These are phyloP conservation scores for Alternaria brassicae DNA, from an alignment of 2,329 filamentous ascomycete species.

Conservation along the genomic window DNA sequence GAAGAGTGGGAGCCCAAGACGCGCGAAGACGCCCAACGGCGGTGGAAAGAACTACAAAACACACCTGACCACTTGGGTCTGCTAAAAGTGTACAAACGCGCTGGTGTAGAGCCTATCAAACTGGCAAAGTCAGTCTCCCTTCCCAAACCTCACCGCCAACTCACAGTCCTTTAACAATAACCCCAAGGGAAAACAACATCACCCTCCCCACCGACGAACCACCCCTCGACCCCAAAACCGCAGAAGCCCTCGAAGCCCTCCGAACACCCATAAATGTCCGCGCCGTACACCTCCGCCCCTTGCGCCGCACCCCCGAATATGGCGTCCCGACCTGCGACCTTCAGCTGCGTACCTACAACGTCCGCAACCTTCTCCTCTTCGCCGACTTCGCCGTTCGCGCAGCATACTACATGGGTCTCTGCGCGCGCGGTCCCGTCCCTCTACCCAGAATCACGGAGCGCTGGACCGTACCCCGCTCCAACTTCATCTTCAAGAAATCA, in stretches of 20 bases:
- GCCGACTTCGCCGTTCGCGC: conserved; percentile 92
- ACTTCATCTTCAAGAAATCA: conserved; percentile 96
- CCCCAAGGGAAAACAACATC: conserved; percentile 39
- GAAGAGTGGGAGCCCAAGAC: conserved; percentile 39
- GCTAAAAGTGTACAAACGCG: conserved; percentile 42
- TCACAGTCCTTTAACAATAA: neutral
- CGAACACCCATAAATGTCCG: conserved; percentile 75
- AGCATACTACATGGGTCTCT: conserved; percentile 90
- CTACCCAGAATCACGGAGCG: conserved; percentile 86
- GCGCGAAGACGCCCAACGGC: conserved; percentile 36
- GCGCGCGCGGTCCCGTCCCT: conserved; percentile 83
- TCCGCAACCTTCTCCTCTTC: conserved; percentile 92
- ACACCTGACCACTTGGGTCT: conserved; percentile 42
- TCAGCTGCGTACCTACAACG: conserved; percentile 88
- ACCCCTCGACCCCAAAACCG: conserved; percentile 39
- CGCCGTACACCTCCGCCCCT: conserved; percentile 83
- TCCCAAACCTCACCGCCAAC: neutral
- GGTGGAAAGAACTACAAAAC: conserved; percentile 41
- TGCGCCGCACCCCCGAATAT: conserved; percentile 75
- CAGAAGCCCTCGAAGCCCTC: conserved; percentile 41
- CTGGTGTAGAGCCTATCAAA: conserved; percentile 45
- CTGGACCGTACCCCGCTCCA: conserved; percentile 89
- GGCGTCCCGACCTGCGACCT: conserved; percentile 88
- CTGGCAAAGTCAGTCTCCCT: conserved; percentile 40
- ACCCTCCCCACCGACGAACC: conserved; percentile 40